These are phyloP conservation scores for Cucurbita pepo DNA, from an alignment of 306 rosid genomes.

Conservation along the genomic window DNA sequence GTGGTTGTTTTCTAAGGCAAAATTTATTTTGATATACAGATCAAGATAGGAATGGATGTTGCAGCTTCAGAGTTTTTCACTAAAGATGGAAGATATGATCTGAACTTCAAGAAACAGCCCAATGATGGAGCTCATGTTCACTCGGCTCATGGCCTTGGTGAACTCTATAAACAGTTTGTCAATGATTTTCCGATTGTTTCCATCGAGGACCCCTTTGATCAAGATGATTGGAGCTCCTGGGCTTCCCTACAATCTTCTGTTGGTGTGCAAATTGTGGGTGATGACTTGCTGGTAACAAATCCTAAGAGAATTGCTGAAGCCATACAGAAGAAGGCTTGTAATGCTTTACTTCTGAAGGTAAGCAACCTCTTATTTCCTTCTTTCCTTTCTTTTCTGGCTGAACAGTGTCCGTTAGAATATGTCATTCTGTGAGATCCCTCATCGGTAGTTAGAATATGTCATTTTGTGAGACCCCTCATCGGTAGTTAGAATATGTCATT, in stretches of 20 bases:
- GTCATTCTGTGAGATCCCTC: no score
- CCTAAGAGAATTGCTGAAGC: conserved; percentile 84
- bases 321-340: conserved; percentile 83
- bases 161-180: conserved; percentile 64
- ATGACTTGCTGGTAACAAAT: conserved; percentile 90
- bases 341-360: conserved; percentile 89
- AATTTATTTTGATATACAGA: conserved; percentile 30
- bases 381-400: not conserved
- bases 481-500: no score
- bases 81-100: conserved; percentile 67
- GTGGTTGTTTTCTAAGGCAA: no score
- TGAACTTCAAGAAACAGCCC: conserved; percentile 85
- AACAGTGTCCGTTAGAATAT: not conserved
- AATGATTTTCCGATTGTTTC: conserved; percentile 90
- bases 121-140: conserved; percentile 79
- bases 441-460: no score
- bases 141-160: conserved; percentile 61
- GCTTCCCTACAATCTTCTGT: conserved; percentile 73
- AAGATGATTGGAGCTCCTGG: conserved; percentile 99
- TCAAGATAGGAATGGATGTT: conserved; percentile 99
- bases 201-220: conserved; percentile 97
- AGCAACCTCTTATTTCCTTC: not conserved
- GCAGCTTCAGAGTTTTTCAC: conserved; percentile 93
- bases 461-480: no score
- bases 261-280: conserved; percentile 89